A percentile compares a stretch with the other conserved stretches of the same genome.
Evolutionary conservation across 176 grass and related monocot species (phyloP).

Genomic region (Juncus inflexus): DNA sequence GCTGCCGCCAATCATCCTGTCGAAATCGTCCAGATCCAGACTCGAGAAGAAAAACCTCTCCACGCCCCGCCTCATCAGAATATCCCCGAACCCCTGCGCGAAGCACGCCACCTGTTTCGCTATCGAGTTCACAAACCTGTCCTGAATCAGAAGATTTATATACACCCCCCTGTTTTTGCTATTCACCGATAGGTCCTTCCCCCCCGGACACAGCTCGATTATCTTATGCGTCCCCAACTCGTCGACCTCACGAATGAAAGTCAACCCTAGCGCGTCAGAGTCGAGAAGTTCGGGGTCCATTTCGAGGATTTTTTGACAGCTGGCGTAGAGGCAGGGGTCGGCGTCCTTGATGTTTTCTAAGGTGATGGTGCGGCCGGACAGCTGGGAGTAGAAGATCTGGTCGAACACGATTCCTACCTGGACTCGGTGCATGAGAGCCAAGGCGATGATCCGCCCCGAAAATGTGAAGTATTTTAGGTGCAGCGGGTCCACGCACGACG

Average conservation of each 20-base stretch:
- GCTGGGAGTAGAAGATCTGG: slow-evolving; percentile 71
- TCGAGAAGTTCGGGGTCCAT: slow-evolving; percentile 81
- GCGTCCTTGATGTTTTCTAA: slow-evolving; percentile 81
- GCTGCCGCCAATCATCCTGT: slow-evolving; percentile 72
- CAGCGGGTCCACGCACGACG: slow-evolving; percentile 83
- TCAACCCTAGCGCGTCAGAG: slow-evolving; percentile 61
- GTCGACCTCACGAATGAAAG: slow-evolving; percentile 73
- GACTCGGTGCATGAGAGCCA: slow-evolving; percentile 97
- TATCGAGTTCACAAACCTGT: slow-evolving; percentile 76
- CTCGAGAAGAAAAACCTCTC: slow-evolving; percentile 68
- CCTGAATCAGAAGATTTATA: slow-evolving; percentile 81
- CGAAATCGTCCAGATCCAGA: slow-evolving; percentile 86
- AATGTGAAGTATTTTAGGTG: slow-evolving; percentile 91
- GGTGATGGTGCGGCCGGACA: slow-evolving; percentile 67
- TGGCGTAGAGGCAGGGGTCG: slow-evolving; percentile 71
- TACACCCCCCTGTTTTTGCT: slow-evolving; percentile 70
- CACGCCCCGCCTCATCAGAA: slow-evolving; percentile 47
- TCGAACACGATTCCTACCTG: slow-evolving; percentile 92
- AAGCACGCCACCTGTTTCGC: slow-evolving; percentile 68
- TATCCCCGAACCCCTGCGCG: slow-evolving; percentile 73
- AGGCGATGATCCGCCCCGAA: slow-evolving; percentile 76
- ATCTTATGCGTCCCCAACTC: slow-evolving; percentile 61
- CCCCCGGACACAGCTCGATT: slow-evolving; percentile 73
- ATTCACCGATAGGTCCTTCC: slow-evolving; percentile 80
- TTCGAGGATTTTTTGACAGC: slow-evolving; percentile 83